Conservation (phyloP, 1,139 yeast species). For the Pichia sp. region DNA sequence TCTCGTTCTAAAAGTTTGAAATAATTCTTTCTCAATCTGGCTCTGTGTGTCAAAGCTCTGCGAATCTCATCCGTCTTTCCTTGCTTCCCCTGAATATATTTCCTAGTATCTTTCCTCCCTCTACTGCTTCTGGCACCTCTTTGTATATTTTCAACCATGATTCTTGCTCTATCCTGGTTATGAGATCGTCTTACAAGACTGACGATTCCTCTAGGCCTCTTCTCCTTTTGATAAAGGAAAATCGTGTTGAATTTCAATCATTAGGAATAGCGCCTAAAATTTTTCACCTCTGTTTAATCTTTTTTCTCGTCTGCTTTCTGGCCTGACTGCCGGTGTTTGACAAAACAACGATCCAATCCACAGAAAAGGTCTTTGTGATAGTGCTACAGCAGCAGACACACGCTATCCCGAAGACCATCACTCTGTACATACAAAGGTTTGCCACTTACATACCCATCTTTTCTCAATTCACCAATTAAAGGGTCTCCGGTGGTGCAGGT, state of each 20-base stretch:
- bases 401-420: neutral
- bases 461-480: neutral
- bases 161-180: neutral
- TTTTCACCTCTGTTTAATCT: neutral
- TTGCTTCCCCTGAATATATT: constrained; percentile 27
- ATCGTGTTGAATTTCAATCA: neutral
- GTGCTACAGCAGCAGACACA: neutral
- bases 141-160: neutral
- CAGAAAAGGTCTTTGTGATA: neutral
- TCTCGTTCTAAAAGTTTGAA: constrained; percentile 76
- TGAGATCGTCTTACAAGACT: too few relatives aligned
- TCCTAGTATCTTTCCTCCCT: constrained; percentile 15
- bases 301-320: neutral
- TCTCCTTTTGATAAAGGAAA: too few relatives aligned
- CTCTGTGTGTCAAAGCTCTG: constrained; percentile 71
- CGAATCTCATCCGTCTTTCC: constrained; percentile 53
- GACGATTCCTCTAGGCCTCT: too few relatives aligned
- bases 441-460: neutral
- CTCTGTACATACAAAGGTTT: neutral
- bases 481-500: neutral
- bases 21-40: constrained; percentile 78
- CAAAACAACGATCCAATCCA: neutral
- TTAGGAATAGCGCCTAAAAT: neutral
- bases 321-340: constrained; percentile 1
- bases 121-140: constrained; percentile 1